Base-by-base conservation (phyloP, 169 alveolate species). In the Babesia divergens region DNA sequence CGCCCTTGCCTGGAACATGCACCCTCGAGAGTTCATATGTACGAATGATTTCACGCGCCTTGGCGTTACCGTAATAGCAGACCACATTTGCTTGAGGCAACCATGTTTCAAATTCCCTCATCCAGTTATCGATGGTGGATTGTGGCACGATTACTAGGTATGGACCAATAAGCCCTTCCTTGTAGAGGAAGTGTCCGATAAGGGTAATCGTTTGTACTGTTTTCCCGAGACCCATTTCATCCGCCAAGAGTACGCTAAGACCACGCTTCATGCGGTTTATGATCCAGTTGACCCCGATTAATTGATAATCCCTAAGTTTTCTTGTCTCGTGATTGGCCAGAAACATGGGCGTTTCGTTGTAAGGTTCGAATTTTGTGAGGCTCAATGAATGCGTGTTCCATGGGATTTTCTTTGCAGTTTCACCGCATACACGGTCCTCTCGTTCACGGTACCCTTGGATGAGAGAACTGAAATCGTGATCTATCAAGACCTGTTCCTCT, bases 201-300 rank as follows among this genome's bases (percentile, higher is more conserved):
- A 95, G 91, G 2, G 97, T 86, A n/a, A 95, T 95, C 9, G 97
- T 90, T 69, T 95, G 97, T 6, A 95, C 95, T 0, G 98, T 95
- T 84, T 95, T 95, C 2, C 98, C 98, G 16, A 95, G 91, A 13
- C 98, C 98, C 98, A 95, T 95, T 81, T 95, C 98, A 82, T 95
- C 98, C 6, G 98, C 98, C 56, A 95, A 79, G 44, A 95, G 88
- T 9, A 95, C 97, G 58, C 96, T 94, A 37, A 95, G 83, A 34
- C 96, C 97, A 43, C 94, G 81, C 85, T 96, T 96, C 95, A 94
- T 92, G 50, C 98, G 79, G 59, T 95, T 91, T 14, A 96, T 94
- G 44, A 96, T 89, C 99, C 99, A 96, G 81, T 96, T 96, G 29
- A 96, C 86, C 18, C 99, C 99, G 24, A 84, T 89, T 44, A 97